Evolutionary conservation across 176 grass and related monocot genomes (phyloP), one percentile per base, ranked within the genome.

Genomic region (Oryza meyeriana): DNA sequence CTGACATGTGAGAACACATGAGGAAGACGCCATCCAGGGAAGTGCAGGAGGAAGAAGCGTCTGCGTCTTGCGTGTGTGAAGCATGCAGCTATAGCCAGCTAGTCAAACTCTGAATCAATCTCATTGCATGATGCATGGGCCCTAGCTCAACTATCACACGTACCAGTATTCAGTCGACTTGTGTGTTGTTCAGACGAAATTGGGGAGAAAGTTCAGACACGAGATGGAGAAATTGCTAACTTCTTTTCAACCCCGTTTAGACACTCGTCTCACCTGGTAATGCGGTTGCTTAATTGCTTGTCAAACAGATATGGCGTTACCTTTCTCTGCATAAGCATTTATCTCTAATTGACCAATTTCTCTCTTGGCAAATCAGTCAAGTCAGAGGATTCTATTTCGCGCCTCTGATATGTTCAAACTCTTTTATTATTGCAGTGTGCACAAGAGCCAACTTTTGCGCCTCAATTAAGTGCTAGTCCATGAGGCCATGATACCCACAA

Each of bases 211-310:
- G 20, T 35, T 74, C 29, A 5, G 71, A 33, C 40, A 11, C 25
- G 13, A 27, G 40, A 12, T 58, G 72, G 50, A 12, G 18, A 8
- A 58, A 3, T 13, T 32, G 27, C 33, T 32, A 79, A 57, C 79
- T 64, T 47, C 58, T 78, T 87, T 83, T 88, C 74, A 83, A 78
- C 74, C 6, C 32, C 6, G 6, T 72, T 78, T 88, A 83, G 86
- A 83, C 68, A 38, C 38, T 24, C 78, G 4, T 26, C 66, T 27
- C 31, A 10, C 6, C 16, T 22, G 2, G 14, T 70, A 74, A 66
- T 84, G 86, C 68, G 85, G 50, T 28, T 36, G 81, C 81, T 22
- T 67, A 61, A n/a, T 29, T 75, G 48, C 50, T 29, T 75, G 48
- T 62, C 76, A 81, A 79, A 11, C 8, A 61, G 80, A 88, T 83